These are phyloP conservation scores for Phytophthora capsici DNA, from an alignment of 352 stramenopile genomes.

Conservation along the genomic window DNA sequence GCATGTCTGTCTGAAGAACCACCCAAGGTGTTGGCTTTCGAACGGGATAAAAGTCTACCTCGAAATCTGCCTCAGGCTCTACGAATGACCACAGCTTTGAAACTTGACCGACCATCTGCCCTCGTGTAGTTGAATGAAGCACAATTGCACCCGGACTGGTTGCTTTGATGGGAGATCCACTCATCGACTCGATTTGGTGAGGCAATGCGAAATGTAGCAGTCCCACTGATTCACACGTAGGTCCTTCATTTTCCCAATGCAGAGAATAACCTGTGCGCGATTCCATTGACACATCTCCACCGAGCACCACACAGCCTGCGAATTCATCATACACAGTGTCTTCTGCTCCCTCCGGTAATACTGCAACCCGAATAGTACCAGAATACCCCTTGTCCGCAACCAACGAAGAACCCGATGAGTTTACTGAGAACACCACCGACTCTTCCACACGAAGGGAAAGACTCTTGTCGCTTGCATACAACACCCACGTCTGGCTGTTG, in stretches of 20 bases:
- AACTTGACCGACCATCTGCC: constrained; percentile 54
- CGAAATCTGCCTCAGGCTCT: constrained; percentile 53
- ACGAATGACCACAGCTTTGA: constrained; percentile 51
- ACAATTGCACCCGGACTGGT: constrained; percentile 35
- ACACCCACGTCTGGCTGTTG: constrained; percentile 80
- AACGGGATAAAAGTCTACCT: constrained; percentile 63
- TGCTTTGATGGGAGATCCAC: constrained; percentile 9
- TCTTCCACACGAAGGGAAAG: constrained; percentile 50
- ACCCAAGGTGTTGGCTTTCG: constrained; percentile 37
- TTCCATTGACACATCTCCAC: constrained; percentile 54
- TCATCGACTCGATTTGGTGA: constrained; percentile 65
- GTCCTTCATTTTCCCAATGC: constrained; percentile 60
- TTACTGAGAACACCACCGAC: constrained; percentile 40
- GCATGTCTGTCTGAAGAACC: constrained; percentile 46
- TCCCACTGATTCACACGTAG: constrained; percentile 42
- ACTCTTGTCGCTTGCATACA: constrained; percentile 59
- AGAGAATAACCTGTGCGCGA: constrained; percentile 68
- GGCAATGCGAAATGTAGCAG: constrained; percentile 72
- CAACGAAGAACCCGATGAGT: constrained; percentile 46
- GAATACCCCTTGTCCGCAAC: constrained; percentile 47
- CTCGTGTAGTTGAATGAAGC: constrained; percentile 63
- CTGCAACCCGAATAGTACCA: constrained; percentile 61
- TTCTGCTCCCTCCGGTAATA: constrained; percentile 48
- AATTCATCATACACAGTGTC: constrained; percentile 65
- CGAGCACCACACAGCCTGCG: constrained; percentile 56